Percentiles rank a stretch among this genome's conserved stretches.
Conservation (phyloP, 345 rosid species). For the Hirschfeldia incana region DNA sequence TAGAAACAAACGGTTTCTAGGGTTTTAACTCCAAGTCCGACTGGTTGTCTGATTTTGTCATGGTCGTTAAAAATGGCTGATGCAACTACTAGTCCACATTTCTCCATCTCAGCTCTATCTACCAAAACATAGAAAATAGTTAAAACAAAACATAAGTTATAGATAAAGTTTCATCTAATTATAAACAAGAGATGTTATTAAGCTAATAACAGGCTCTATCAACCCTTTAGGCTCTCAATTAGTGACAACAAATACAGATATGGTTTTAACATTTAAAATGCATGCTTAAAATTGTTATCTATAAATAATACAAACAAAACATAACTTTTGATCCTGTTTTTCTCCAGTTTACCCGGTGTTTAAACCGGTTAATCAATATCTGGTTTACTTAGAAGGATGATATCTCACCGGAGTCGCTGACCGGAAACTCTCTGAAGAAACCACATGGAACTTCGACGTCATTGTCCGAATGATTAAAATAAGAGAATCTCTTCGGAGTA, state of each 20-base stretch:
- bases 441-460: constrained; percentile 72
- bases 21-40: constrained; percentile 74
- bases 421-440: constrained; percentile 62
- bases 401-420: constrained; percentile 60
- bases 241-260: not conserved
- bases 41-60: constrained; percentile 87
- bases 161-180: not conserved
- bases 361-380: not conserved
- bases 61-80: constrained; percentile 91
- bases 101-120: constrained; percentile 81
- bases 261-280: not conserved
- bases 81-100: constrained; percentile 74
- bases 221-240: not conserved
- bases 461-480: constrained; percentile 44
- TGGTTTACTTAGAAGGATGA: not conserved
- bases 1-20: constrained; percentile 63
- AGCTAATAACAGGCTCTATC: not conserved
- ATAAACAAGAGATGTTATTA: not conserved
- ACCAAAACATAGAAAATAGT: constrained; percentile 9
- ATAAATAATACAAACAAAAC: not conserved
- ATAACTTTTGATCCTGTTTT: not conserved
- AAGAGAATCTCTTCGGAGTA: constrained; percentile 58
- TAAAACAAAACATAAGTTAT: not conserved
- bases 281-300: not conserved
- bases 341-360: not conserved